phyloP scores from a whole-genome alignment of 2,329 filamentous ascomycete genomes.

The Cordyceps javanica region DNA sequence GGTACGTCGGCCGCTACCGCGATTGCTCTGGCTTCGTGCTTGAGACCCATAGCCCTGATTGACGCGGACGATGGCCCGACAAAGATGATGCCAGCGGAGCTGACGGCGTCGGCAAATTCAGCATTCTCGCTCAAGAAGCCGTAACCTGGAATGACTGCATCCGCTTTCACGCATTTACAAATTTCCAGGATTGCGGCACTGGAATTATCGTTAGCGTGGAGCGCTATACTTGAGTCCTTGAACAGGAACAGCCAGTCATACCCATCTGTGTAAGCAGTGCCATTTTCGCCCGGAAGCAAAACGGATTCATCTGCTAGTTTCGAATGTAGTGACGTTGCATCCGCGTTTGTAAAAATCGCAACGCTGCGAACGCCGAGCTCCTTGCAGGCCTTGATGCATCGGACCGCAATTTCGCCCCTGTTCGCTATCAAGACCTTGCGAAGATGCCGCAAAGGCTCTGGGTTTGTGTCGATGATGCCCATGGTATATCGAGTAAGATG shows the following conservation, averaged over 20 bases:
- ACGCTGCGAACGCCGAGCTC: conserved; percentile 41
- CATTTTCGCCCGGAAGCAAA: conserved; percentile 19
- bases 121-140: conserved; percentile 59
- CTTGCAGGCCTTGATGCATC: conserved; percentile 41
- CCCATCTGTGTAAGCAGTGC: conserved; percentile 15
- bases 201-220: not conserved
- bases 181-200: conserved; percentile 21
- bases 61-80: conserved; percentile 48
- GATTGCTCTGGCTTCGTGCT: conserved; percentile 49
- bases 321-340: conserved; percentile 49
- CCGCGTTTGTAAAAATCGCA: conserved; percentile 50
- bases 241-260: too few relatives aligned
- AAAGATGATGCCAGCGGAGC: conserved; percentile 48
- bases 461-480: conserved; percentile 29
- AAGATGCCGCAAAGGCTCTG: not conserved
- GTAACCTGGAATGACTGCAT: conserved; percentile 60
- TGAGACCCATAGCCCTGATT: conserved; percentile 52
- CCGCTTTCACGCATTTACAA: conserved; percentile 35
- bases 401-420: conserved; percentile 51
- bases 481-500: not conserved
- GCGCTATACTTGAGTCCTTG: not conserved
- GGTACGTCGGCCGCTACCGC: conserved; percentile 41
- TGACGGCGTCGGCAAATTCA: conserved; percentile 48
- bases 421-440: conserved; percentile 47
- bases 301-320: conserved; percentile 46